Percentiles rank a stretch among this genome's conserved stretches.
Conservation (phyloP, 345 rosid genomes). For the Noccaea bulbosa region DNA sequence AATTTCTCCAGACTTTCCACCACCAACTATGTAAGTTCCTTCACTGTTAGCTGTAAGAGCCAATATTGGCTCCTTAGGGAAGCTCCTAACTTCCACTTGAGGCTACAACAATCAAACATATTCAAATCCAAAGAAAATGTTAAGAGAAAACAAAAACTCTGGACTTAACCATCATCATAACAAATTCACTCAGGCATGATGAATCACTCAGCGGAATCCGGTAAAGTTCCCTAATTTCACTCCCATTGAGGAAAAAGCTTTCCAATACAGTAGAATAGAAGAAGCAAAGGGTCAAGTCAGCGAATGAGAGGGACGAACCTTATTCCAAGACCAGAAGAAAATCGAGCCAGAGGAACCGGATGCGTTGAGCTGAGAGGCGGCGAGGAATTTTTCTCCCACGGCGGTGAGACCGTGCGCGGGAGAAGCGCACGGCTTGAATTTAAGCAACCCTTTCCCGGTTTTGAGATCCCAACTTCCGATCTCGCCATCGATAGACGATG, state of each 20-base stretch:
- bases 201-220: background rate
- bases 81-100: slow-evolving; percentile 74
- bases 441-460: slow-evolving; percentile 63
- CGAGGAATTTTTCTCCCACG: slow-evolving; percentile 67
- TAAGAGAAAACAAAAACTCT: background rate
- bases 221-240: background rate
- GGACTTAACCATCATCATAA: no score
- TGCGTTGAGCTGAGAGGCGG: slow-evolving; percentile 71
- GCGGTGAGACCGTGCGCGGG: slow-evolving; percentile 67
- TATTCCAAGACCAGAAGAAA: slow-evolving; percentile 78
- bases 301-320: slow-evolving; percentile 43
- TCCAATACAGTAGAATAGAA: background rate
- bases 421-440: slow-evolving; percentile 72
- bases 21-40: slow-evolving; percentile 82
- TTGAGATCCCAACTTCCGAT: slow-evolving; percentile 81
- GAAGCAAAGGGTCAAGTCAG: background rate
- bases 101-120: slow-evolving; percentile 55
- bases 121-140: background rate
- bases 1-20: slow-evolving; percentile 73
- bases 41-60: slow-evolving; percentile 67
- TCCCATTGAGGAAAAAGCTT: background rate
- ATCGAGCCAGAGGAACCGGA: slow-evolving; percentile 65
- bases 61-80: slow-evolving; percentile 73
- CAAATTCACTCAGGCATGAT: no score
- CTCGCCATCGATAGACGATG: slow-evolving; percentile 72